Base-by-base conservation (phyloP, 306 rosid species). In the Quercus aquifolioides region DNA sequence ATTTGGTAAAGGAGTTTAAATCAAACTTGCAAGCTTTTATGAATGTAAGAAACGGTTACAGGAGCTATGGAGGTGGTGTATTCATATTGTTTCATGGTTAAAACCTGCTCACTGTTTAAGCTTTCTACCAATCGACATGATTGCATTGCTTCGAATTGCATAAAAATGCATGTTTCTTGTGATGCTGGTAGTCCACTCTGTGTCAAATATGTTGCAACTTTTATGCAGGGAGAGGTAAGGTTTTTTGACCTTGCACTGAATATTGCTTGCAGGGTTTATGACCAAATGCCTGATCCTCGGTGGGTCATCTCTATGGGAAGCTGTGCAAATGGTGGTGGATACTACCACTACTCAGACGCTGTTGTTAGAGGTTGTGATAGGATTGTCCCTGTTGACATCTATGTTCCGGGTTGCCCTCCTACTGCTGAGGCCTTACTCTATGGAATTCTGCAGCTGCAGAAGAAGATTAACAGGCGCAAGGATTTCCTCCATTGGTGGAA, bases 281-380 rank as follows among this genome's bases (percentile, higher is more conserved):
- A 96, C 80, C 98, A 96, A 85, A 96, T 96, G 99, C 99, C 99
- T 1, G 99, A 96, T 74, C 99, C 99, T 10, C 84, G 97, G 81
- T 96, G 99, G 99, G 97, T 96, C 12, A 82, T 96, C 86, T 96
- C 99, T 10, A 96, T 96, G 99, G 99, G 99, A 84, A 96, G 99
- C 83, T 96, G 99, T 71, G 99, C 99, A 75, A 96, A 96, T 59
- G 99, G 99, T 6, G 99, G 99, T 76, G 99, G 99, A 78, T 96
- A 96, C 89, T 96, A 96, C 79, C 99, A 96, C 84, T 96, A 96
- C 84, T 96, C 99, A 0, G 93, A 93, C 86, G 87, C 99, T 0
- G 98, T 96, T 43, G 98, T 93, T 25, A 85, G 99, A 58, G 99
- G 99, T 28, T 96, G 99, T 51, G 99, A 96, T 84, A 86, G 98